phyloP scores from a whole-genome alignment of 345 rosid species.

The Eucalyptus victrix region DNA sequence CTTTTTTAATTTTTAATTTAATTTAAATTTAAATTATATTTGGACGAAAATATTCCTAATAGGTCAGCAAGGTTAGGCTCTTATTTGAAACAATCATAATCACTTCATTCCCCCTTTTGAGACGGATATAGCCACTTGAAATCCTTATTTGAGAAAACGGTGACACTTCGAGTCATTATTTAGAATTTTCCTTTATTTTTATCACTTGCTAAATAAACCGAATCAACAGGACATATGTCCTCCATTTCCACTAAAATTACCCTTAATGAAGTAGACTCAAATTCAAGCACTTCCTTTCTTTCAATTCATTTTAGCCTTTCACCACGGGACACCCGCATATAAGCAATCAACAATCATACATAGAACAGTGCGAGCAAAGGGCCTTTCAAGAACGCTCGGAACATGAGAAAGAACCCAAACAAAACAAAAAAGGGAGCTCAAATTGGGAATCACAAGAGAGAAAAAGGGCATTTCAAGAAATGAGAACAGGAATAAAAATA shows the following conservation, averaged over 20 bases:
- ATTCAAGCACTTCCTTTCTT: not conserved
- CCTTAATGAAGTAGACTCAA: not conserved
- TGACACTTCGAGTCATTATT: accelerated
- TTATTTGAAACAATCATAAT: no score
- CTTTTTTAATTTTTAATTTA: no score
- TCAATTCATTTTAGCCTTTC: not conserved
- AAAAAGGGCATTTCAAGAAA: not conserved
- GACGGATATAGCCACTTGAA: accelerated
- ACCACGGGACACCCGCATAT: not conserved
- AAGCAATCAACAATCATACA: not conserved
- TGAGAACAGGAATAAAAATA: not conserved
- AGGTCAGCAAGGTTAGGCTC: accelerated
- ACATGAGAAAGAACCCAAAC: not conserved
- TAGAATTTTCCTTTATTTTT: no score
- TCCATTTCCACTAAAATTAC: not conserved
- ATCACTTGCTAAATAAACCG: not conserved
- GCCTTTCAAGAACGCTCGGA: not conserved
- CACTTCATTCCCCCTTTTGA: no score
- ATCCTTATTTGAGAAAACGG: accelerated
- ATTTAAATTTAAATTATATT: no score
- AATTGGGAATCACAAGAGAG: not conserved
- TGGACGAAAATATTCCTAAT: no score
- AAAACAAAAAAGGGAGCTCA: not conserved
- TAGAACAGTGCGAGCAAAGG: not conserved
- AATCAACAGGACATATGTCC: accelerated